phyloP scores from a whole-genome alignment of 78 protist genomes.

The Chrysochromulina tobinii region DNA sequence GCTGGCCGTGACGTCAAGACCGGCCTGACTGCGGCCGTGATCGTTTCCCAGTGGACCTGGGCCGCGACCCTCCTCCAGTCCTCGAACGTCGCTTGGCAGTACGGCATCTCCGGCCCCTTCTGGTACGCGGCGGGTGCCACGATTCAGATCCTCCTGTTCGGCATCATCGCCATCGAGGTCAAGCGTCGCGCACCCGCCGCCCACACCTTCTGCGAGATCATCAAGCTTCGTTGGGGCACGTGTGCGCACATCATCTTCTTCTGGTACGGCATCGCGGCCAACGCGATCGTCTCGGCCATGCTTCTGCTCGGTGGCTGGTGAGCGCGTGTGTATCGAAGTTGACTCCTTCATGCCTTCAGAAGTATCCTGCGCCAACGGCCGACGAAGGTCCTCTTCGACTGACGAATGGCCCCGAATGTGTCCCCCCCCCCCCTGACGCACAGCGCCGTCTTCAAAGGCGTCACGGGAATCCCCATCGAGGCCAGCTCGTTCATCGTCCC shows the following conservation, averaged over 20 bases:
- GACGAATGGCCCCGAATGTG: no score
- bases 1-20: slow-evolving; percentile 18
- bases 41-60: slow-evolving; percentile 56
- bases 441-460: background rate
- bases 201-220: slow-evolving; percentile 40
- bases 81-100: slow-evolving; percentile 25
- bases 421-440: no score
- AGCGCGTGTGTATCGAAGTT: no score
- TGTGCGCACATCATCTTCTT: slow-evolving; percentile 23
- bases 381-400: no score
- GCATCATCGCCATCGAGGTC: slow-evolving; percentile 33
- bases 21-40: slow-evolving; percentile 38
- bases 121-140: slow-evolving; percentile 56
- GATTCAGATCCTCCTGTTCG: slow-evolving; percentile 48
- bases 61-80: slow-evolving; percentile 56
- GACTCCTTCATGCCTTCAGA: no score
- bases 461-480: background rate
- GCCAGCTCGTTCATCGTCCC: slow-evolving; percentile 28
- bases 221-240: slow-evolving; percentile 21
- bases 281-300: slow-evolving; percentile 46
- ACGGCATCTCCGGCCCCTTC: slow-evolving; percentile 59
- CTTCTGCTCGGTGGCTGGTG: slow-evolving; percentile 33
- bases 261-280: background rate
- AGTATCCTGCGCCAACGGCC: no score
- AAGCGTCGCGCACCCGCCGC: slow-evolving; percentile 6